These are phyloP conservation scores for Amanita polypyramis DNA, from an alignment of 768 basidiomycete species.

Conservation along the genomic window DNA sequence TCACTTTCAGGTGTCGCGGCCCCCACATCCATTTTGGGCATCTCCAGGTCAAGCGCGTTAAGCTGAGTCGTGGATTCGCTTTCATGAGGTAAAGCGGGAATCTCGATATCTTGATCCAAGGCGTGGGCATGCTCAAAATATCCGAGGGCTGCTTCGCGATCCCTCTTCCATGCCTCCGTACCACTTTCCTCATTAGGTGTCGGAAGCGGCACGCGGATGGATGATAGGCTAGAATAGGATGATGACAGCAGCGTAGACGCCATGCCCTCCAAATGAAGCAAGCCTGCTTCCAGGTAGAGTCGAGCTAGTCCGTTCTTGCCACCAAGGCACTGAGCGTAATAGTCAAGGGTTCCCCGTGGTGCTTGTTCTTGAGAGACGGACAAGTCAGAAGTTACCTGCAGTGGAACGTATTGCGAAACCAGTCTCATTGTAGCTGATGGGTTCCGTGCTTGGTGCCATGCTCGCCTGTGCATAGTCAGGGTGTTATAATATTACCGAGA, in stretches of 20 bases:
- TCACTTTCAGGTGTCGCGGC: conserved; percentile 25
- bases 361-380: conserved; percentile 25
- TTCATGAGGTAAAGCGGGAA: conserved; percentile 53
- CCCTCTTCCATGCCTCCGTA: conserved; percentile 63
- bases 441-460: conserved; percentile 70
- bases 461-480: conserved; percentile 38
- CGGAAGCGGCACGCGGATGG: conserved; percentile 55
- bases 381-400: conserved; percentile 33
- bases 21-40: conserved; percentile 55
- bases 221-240: conserved; percentile 69
- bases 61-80: conserved; percentile 19
- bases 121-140: conserved; percentile 64
- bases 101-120: conserved; percentile 54
- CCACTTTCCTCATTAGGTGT: conserved; percentile 44
- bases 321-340: conserved; percentile 59
- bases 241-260: conserved; percentile 62
- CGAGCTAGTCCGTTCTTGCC: conserved; percentile 58
- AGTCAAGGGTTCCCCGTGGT: conserved; percentile 41
- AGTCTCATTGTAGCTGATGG: conserved; percentile 73
- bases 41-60: conserved; percentile 39
- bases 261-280: conserved; percentile 74
- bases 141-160: conserved; percentile 57
- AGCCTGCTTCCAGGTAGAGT: conserved; percentile 69
- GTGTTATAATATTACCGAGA: background rate
- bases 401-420: conserved; percentile 61